Percentiles rank a stretch among this genome's conserved stretches.
phyloP scores from a whole-genome alignment of 2,329 filamentous ascomycete genomes.

The Pseudogymnoascus verrucosus region DNA sequence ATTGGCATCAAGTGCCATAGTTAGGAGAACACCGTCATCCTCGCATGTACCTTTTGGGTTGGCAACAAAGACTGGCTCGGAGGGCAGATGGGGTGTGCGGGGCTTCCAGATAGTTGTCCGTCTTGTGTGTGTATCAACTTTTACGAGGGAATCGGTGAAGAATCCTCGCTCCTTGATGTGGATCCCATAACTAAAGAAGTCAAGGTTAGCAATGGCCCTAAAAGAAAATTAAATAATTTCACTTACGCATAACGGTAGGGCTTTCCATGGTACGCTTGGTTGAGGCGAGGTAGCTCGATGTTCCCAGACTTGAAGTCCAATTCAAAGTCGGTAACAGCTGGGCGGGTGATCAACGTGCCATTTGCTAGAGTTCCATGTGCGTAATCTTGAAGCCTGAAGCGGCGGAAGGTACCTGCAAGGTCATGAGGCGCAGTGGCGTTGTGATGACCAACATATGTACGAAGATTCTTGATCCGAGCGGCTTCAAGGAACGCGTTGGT shows the following conservation, averaged over 20 bases:
- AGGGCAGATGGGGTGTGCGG: conserved; percentile 51
- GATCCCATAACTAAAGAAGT: conserved; percentile 35
- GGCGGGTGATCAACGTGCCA: background rate
- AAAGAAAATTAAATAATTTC: background rate
- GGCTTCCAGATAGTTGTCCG: conserved; percentile 48
- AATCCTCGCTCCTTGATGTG: conserved; percentile 44
- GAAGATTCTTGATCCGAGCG: background rate
- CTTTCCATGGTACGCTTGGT: conserved; percentile 43
- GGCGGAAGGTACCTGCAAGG: background rate
- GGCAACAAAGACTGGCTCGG: conserved; percentile 60
- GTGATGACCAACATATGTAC: background rate
- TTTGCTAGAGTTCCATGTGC: background rate
- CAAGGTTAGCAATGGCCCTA: background rate
- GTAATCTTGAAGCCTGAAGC: background rate
- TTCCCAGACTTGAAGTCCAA: conserved; percentile 32
- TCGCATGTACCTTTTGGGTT: conserved; percentile 41
- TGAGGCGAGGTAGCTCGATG: conserved; percentile 59
- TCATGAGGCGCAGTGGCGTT: background rate
- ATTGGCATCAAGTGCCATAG: conserved; percentile 54
- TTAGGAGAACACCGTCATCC: conserved; percentile 56
- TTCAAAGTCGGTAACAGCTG: background rate
- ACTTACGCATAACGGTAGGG: conserved; percentile 43
- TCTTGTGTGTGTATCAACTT: conserved; percentile 52
- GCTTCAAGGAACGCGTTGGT: background rate
- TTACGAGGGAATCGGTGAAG: conserved; percentile 54